phyloP scores from a whole-genome alignment of 768 basidiomycete genomes.

The Gymnopilus dilepis region DNA sequence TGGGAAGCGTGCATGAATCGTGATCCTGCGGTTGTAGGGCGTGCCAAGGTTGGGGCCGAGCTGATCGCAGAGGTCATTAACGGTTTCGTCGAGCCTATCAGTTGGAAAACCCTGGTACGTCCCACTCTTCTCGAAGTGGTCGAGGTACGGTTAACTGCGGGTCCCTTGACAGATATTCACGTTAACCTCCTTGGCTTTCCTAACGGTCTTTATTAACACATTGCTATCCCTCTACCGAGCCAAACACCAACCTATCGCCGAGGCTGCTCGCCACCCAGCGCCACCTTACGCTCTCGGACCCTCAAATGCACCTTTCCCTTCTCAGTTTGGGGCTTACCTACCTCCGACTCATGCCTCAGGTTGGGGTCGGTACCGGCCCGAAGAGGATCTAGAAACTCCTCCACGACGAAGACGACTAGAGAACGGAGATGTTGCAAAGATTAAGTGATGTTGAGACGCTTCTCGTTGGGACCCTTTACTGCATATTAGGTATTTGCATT shows the following conservation, averaged over 20 bases:
- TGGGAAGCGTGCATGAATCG: slow-evolving; percentile 98
- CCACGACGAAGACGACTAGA: slow-evolving; percentile 61
- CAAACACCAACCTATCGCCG: slow-evolving; percentile 54
- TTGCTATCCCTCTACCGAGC: slow-evolving; percentile 79
- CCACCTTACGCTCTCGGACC: slow-evolving; percentile 46
- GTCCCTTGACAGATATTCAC: slow-evolving; percentile 61
- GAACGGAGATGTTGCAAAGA: slow-evolving; percentile 57
- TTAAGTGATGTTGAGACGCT: slow-evolving; percentile 41
- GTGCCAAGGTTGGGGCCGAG: slow-evolving; percentile 90
- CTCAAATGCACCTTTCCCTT: slow-evolving; percentile 46
- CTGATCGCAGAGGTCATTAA: slow-evolving; percentile 96
- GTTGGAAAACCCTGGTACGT: slow-evolving; percentile 94
- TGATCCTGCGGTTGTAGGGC: slow-evolving; percentile 88
- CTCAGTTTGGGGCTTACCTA: slow-evolving; percentile 52
- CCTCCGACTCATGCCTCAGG: slow-evolving; percentile 54
- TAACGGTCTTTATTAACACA: slow-evolving; percentile 84
- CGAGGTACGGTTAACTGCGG: slow-evolving; percentile 19
- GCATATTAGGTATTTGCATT: slow-evolving; percentile 20
- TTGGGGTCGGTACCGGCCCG: slow-evolving; percentile 47
- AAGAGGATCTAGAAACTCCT: slow-evolving; percentile 50
- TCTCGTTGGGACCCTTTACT: slow-evolving; percentile 10
- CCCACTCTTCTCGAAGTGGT: slow-evolving; percentile 1
- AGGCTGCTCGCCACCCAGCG: slow-evolving; percentile 37
- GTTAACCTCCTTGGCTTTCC: slow-evolving; percentile 74
- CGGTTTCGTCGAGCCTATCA: slow-evolving; percentile 95